Conservation (phyloP, 129 eudicot species). For the Ambrosia artemisiifolia region DNA sequence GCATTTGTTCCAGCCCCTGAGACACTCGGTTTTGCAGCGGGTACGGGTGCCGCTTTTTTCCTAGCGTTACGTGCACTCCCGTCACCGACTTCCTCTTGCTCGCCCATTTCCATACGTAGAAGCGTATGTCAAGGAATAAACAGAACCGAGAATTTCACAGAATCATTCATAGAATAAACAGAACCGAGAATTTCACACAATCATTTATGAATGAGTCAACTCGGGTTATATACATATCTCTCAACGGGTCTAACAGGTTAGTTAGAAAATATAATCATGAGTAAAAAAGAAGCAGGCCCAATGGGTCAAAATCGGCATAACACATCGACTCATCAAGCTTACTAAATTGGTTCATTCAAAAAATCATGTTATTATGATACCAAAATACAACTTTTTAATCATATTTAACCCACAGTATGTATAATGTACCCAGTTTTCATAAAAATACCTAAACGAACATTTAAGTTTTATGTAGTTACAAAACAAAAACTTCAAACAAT, state of each 20-base stretch:
- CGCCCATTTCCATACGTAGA: conserved; percentile 52
- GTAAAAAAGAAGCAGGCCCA: background rate
- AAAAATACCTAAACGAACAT: background rate
- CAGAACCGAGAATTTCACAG: background rate
- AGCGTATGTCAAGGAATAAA: conserved; percentile 49
- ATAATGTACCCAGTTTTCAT: background rate
- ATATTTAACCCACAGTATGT: background rate
- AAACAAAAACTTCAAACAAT: background rate
- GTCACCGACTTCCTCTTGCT: conserved; percentile 60
- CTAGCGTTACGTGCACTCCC: conserved; percentile 40
- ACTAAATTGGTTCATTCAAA: background rate
- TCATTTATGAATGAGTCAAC: background rate
- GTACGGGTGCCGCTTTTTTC: conserved; percentile 53
- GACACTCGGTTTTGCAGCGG: conserved; percentile 45
- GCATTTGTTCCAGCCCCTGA: conserved; percentile 50
- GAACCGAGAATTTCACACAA: background rate
- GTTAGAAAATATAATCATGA: background rate
- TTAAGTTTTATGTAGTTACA: background rate
- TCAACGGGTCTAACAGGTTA: background rate
- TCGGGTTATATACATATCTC: background rate
- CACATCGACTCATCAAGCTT: background rate
- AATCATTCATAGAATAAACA: conserved; percentile 31
- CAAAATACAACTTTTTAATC: background rate
- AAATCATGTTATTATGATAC: background rate
- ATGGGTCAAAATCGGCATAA: background rate